Conservation (phyloP, 192 early-diverging fungal species). For the Entomortierella chlamydospora region DNA sequence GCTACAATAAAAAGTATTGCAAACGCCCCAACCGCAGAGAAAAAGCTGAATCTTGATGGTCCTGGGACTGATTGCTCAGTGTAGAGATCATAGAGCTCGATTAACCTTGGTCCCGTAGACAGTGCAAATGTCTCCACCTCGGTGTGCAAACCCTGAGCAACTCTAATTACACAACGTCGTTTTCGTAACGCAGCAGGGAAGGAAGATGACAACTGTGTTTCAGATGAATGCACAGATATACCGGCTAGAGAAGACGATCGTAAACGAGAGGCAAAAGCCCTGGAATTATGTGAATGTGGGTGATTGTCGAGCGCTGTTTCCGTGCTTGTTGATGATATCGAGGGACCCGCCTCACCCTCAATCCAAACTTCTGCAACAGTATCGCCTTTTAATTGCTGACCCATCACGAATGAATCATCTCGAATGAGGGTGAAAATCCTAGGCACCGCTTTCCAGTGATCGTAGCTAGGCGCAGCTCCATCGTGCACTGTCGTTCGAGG, state of each 20-base stretch:
- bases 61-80: conserved; percentile 37
- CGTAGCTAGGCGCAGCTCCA: too few relatives aligned
- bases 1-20: background rate
- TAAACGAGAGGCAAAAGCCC: too few relatives aligned
- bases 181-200: conserved; percentile 20
- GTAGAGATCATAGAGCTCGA: conserved; percentile 35
- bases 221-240: background rate
- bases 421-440: conserved; percentile 21
- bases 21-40: conserved; percentile 8
- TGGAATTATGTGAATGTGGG: too few relatives aligned
- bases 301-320: background rate
- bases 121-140: conserved; percentile 37
- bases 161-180: conserved; percentile 21
- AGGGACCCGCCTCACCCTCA: background rate
- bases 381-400: conserved; percentile 28
- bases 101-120: conserved; percentile 35
- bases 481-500: too few relatives aligned
- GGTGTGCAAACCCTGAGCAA: conserved; percentile 8
- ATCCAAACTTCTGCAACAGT: conserved; percentile 44
- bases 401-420: conserved; percentile 25
- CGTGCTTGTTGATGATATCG: background rate
- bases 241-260: background rate
- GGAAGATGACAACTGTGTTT: conserved; percentile 10
- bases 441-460: background rate
- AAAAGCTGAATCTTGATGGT: conserved; percentile 16